These are phyloP conservation scores for Juglanconis oblonga DNA, from an alignment of 2,329 filamentous ascomycete genomes.

Conservation along the genomic window DNA sequence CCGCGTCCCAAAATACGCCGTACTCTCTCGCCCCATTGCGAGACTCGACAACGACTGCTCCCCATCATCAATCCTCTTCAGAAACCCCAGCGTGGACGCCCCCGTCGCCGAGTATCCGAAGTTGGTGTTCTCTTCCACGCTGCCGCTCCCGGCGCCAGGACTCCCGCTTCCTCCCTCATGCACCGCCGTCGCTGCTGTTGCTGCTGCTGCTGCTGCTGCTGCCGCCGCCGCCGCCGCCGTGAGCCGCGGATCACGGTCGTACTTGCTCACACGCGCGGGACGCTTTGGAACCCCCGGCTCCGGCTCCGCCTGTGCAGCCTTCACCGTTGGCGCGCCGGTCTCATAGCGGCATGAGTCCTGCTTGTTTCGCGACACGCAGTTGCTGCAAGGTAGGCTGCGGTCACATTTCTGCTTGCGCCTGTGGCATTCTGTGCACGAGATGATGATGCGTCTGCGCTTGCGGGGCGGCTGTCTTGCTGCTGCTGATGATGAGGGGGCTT, in stretches of 20 bases:
- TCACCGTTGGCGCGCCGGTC: conserved; percentile 43
- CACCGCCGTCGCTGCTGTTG: background rate
- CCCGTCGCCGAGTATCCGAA: conserved; percentile 54
- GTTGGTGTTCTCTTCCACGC: conserved; percentile 37
- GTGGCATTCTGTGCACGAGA: conserved; percentile 64
- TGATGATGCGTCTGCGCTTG: conserved; percentile 58
- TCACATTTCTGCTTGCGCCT: conserved; percentile 65
- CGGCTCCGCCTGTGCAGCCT: conserved; percentile 24
- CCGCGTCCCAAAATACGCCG: conserved; percentile 40
- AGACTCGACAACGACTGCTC: conserved; percentile 26
- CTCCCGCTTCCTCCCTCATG: background rate
- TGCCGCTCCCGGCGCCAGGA: background rate
- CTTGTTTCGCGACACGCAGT: conserved; percentile 57
- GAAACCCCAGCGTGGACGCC: conserved; percentile 52
- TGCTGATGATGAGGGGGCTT: background rate
- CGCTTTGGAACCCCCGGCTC: conserved; percentile 6
- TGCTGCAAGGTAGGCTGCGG: conserved; percentile 56
- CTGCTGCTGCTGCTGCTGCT: background rate
- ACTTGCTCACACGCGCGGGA: conserved; percentile 5
- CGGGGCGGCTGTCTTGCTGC: conserved; percentile 40
- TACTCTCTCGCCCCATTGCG: conserved; percentile 28
- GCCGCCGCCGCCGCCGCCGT: background rate
- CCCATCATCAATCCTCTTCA: conserved; percentile 55
- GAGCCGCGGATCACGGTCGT: background rate
- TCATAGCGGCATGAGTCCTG: conserved; percentile 56